Conservation (phyloP, 495 filamentous ascomycete genomes). For the Aspergillus taichungensis region DNA sequence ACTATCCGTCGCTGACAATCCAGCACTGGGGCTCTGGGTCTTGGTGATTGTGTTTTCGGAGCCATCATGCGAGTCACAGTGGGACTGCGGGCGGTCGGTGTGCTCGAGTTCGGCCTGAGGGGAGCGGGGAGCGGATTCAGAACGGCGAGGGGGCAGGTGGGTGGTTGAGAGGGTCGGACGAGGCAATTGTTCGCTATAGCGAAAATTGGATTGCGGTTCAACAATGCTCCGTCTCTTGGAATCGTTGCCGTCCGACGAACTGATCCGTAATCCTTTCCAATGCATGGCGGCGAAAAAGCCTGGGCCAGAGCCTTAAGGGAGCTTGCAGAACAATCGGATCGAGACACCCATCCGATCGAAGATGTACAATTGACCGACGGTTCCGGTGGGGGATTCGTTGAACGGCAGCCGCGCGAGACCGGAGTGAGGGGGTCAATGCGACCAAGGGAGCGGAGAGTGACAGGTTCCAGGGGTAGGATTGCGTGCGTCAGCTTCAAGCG, state of each 20-base stretch:
- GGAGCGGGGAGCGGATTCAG: slow-evolving; percentile 32
- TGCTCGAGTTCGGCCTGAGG: slow-evolving; percentile 13
- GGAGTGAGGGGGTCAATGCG: no score
- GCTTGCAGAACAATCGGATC: slow-evolving; percentile 8
- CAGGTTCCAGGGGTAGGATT: neutral
- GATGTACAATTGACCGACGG: neutral
- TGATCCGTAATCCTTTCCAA: slow-evolving; percentile 39
- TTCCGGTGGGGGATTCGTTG: no score
- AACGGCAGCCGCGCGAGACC: no score
- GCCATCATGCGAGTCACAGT: slow-evolving; percentile 7
- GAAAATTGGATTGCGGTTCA: slow-evolving; percentile 23
- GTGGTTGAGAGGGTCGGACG: slow-evolving; percentile 26
- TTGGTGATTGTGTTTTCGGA: slow-evolving; percentile 10
- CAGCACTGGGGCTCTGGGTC: slow-evolving; percentile 5
- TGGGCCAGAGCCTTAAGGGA: slow-evolving; percentile 5
- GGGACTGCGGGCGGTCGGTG: slow-evolving; percentile 5
- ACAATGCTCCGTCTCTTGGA: slow-evolving; percentile 31
- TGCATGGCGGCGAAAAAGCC: slow-evolving; percentile 30
- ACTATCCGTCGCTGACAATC: slow-evolving; percentile 16
- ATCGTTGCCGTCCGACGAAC: slow-evolving; percentile 26
- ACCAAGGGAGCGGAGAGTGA: neutral
- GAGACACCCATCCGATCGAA: slow-evolving; percentile 9
- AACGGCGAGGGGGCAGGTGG: slow-evolving; percentile 24
- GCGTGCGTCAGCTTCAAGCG: slow-evolving; percentile 9
- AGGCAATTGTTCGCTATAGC: slow-evolving; percentile 37